Evolutionary conservation across 345 rosid genomes (phyloP).

Genomic region (Euphorbia peplus): DNA sequence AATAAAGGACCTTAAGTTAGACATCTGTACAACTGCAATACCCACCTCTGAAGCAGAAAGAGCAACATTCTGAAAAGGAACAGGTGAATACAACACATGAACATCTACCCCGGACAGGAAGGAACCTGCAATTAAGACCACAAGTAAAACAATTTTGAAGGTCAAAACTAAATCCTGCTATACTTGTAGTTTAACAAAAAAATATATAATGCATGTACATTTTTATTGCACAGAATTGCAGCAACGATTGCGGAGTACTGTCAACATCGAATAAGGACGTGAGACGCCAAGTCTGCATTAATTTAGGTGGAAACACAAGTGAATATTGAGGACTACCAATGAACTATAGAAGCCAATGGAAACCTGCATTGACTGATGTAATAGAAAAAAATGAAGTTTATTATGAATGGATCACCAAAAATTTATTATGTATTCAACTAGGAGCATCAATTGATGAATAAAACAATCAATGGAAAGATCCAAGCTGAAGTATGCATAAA

Average conservation of each 20-base stretch:
- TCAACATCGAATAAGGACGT: conserved; percentile 63
- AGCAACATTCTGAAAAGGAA: conserved; percentile 77
- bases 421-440: neutral
- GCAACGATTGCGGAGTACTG: conserved; percentile 77
- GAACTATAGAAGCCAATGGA: neutral
- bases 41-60: conserved; percentile 81
- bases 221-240: conserved; percentile 63
- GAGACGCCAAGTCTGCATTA: conserved; percentile 58
- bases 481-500: neutral
- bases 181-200: conserved; percentile 87
- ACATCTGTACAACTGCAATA: conserved; percentile 18
- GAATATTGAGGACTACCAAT: neutral
- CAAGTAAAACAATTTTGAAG: neutral
- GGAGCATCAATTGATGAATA: neutral
- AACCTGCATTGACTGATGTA: conserved; percentile 2
- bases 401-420: neutral
- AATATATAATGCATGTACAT: conserved; percentile 75
- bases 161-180: conserved; percentile 3
- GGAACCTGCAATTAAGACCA: too few species aligned
- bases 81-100: conserved; percentile 73
- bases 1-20: neutral
- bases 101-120: conserved; percentile 64
- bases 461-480: neutral
- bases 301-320: conserved; percentile 26
- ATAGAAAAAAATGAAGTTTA: neutral